Evolutionary conservation across 2,329 filamentous ascomycete genomes (phyloP), one percentile per base, ranked within the genome.

Genomic region (Knufia fluminis): DNA sequence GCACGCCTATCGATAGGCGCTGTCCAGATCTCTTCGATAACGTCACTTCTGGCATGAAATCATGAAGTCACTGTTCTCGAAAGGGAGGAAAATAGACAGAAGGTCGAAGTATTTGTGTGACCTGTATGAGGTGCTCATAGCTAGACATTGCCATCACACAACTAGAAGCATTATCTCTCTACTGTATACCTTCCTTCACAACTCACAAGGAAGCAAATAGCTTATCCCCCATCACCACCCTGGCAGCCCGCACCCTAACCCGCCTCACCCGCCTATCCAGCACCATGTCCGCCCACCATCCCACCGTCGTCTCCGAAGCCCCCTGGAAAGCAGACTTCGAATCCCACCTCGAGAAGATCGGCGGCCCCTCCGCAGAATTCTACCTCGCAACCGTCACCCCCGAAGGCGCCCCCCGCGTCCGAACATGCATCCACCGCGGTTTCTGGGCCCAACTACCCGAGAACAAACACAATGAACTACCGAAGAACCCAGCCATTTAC

Each of bases 361-460:
- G 47, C 28, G 61, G 56, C n/a, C 33, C 61, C 6, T 65, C 65
- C 1, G 63, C 65, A 6, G 68, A 66, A 49, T 69, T 72, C 52
- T 60, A 63, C 36, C 64, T 72, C 44, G 62, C 64, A 6, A 78
- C 76, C 2, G 66, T 80, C 35, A 58, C 48, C 8, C 49, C 51
- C 10, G 47, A 54, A 16, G 50, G 58, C 16, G 46, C 48, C 7
- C 71, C 74, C 0, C 65, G 86, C 48, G 83, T 80, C 7, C 80
- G 89, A 47, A 89, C 80, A 60, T 92, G 90, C 67, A 80, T 95
- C 61, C 91, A 81, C 69, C 84, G 91, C 53, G 88, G 89, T 58
- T 82, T 94, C 69, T 95, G 86, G 79, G 82, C 81, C 0, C 72
- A 68, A 2, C 61, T 94, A 1, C 82, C 84, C 3, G 73, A 73